phyloP scores from a whole-genome alignment of 352 stramenopile genomes.

The Pythium utonaiense region DNA sequence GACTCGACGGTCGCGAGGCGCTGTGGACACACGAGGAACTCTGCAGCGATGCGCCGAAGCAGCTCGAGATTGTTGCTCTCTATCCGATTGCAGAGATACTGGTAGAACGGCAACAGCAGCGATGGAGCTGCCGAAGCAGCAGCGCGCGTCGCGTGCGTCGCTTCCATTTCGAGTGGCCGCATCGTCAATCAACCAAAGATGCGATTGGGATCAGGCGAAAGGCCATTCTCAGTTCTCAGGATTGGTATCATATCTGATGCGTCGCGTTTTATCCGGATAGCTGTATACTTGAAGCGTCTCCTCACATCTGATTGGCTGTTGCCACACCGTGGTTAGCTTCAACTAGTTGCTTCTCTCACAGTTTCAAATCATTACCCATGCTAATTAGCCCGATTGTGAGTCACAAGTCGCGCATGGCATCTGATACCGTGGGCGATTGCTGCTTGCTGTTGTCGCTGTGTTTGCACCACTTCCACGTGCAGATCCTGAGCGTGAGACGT shows the following conservation, averaged over 20 bases:
- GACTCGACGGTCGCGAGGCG: conserved; percentile 9
- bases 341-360: not conserved
- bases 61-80: conserved; percentile 15
- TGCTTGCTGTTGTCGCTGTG: not conserved
- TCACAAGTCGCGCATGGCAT: not conserved
- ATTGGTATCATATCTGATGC: not conserved
- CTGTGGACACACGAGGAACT: conserved; percentile 1
- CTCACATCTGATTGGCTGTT: not conserved
- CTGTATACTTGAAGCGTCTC: not conserved
- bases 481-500: not conserved
- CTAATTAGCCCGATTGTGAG: not conserved
- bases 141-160: not conserved
- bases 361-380: not conserved
- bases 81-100: conserved; percentile 8
- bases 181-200: not conserved
- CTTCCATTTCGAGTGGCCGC: not conserved
- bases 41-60: conserved; percentile 4
- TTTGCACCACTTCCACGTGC: not conserved
- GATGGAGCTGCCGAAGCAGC: not conserved
- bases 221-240: not conserved
- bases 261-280: not conserved
- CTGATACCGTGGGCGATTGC: too few species aligned
- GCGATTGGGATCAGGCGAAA: not conserved
- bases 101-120: conserved; percentile 20
- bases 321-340: not conserved